These are phyloP conservation scores for Exophiala dermatitidis DNA, from an alignment of 2,329 filamentous ascomycete species.

Conservation along the genomic window DNA sequence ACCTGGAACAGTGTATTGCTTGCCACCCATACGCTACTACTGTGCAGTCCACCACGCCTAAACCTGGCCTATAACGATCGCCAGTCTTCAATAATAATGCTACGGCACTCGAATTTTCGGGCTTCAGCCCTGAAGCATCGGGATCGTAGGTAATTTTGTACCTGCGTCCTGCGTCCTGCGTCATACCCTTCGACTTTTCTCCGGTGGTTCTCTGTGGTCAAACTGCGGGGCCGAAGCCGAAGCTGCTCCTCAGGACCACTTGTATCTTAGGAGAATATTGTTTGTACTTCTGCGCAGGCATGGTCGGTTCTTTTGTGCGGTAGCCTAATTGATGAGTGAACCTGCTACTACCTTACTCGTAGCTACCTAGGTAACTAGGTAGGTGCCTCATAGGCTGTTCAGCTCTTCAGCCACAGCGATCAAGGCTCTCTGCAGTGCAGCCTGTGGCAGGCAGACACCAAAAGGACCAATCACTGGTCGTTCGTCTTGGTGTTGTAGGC, in stretches of 20 bases:
- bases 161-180: no score
- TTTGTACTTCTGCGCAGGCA: no score
- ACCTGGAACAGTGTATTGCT: background rate
- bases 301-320: no score
- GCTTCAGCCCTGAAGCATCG: no score
- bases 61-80: constrained; percentile 12
- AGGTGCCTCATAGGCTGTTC: background rate
- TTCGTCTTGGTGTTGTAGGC: constrained; percentile 7
- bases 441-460: constrained; percentile 12
- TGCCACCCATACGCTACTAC: background rate
- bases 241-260: no score
- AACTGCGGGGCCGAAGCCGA: no score
- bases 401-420: constrained; percentile 1
- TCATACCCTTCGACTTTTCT: no score
- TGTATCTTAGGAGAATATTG: no score
- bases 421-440: background rate
- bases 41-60: constrained; percentile 1
- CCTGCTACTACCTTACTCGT: no score
- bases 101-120: background rate
- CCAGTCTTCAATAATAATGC: background rate
- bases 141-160: no score
- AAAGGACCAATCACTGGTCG: constrained; percentile 12
- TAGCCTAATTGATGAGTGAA: no score
- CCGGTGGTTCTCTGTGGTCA: no score
- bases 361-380: background rate